A percentile compares a stretch with the other conserved stretches of the same genome.
Evolutionary conservation across 768 basidiomycete species (phyloP).

Genomic region (Collybiopsis luxurians): DNA sequence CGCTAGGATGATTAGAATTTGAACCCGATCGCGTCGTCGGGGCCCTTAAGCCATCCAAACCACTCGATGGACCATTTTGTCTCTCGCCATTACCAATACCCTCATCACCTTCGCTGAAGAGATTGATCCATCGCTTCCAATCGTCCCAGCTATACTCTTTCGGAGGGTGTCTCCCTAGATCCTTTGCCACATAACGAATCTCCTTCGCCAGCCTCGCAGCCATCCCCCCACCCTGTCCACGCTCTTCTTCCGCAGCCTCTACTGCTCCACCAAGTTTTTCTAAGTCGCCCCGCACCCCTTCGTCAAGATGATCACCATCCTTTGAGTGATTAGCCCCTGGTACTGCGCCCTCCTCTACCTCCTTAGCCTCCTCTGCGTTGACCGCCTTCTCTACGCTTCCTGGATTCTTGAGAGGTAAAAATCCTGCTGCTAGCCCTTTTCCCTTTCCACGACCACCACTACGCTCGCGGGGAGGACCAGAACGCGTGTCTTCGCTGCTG

Average conservation of each 20-base stretch:
- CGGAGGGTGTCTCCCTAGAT: constrained; percentile 24
- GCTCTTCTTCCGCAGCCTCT: constrained; percentile 24
- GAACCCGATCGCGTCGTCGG: constrained; percentile 4
- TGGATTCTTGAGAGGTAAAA: constrained; percentile 1
- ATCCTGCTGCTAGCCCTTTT: too few species aligned
- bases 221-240: constrained; percentile 22
- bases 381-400: constrained; percentile 3
- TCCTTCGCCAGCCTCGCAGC: constrained; percentile 27
- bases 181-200: constrained; percentile 26
- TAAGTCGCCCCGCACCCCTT: constrained; percentile 19
- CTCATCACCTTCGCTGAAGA: constrained; percentile 23
- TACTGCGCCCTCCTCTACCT: constrained; percentile 3
- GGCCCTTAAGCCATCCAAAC: neutral
- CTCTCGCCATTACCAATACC: neutral
- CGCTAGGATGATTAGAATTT: neutral
- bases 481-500: neutral
- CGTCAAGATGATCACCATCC: neutral
- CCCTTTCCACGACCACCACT: neutral
- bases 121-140: constrained; percentile 30
- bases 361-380: constrained; percentile 1
- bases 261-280: constrained; percentile 34
- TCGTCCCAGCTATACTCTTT: constrained; percentile 34
- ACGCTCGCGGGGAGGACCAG: neutral
- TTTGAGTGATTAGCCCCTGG: neutral
- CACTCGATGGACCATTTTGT: neutral